Base-by-base conservation (phyloP, 495 filamentous ascomycete genomes). In the Xylaria scruposa region DNA sequence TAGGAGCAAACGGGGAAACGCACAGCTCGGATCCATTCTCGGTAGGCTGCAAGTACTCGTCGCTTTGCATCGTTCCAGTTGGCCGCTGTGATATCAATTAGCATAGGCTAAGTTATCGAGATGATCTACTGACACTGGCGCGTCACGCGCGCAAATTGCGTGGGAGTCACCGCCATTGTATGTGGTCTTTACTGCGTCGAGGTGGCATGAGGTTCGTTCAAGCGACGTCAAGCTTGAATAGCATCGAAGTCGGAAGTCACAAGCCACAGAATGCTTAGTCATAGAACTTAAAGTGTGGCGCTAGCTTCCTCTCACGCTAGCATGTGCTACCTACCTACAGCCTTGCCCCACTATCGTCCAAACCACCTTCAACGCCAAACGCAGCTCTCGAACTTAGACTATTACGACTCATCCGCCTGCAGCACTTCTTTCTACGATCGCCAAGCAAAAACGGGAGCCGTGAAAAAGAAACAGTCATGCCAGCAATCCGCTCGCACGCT, bases 21-120 rank as follows among this genome's bases (percentile, higher is more conserved):
- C 88, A 98, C 96, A 81, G 94, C 88, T 85, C 96, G 90, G 69
- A 98, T 87, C 96, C 96, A 99, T 84, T 94, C 91, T 73, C 96
- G 88, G 85, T 98, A 99, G 67, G 91, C 90, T 78, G 90, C 88
- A 75, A 97, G 83, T 69, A 97, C 96, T 83, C 94, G 88, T 76
- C 82, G 83, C 79, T 91, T 90, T 71, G 96, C 94, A 85, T 98
- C 94, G 75, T 77, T 77, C 94, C 91, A 97, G 86, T 92, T 97
- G 81, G 87, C 82, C 75, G 96, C 96, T 99, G 79, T 59, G 64
- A 67, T 24, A 15, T 62, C n/a, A 58, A 56, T 26, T 38, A 63
- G 53, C 56, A 38, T 44, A 33, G 17, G n/a, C 38, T 46, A 4
- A 3, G 31, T 10, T 9, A 36, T 49, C 15, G 49, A 1, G 38